phyloP scores from a whole-genome alignment of 1,284 basidiomycete genomes.

The Ustilago tritici region DNA sequence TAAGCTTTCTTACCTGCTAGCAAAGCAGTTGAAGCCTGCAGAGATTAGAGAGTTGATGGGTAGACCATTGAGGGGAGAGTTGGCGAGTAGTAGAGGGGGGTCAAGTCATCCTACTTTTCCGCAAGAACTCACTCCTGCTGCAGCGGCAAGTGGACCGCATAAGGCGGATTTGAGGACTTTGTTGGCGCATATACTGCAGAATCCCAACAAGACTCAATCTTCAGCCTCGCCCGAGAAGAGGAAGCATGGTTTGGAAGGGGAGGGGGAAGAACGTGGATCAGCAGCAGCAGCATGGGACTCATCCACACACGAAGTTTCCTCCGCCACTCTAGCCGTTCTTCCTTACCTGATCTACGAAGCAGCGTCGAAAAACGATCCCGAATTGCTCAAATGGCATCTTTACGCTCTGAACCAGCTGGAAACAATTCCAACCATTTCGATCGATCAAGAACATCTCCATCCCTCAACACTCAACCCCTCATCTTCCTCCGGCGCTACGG shows the following conservation, averaged over 20 bases:
- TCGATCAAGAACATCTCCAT: conserved; percentile 41
- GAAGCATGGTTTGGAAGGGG: not conserved
- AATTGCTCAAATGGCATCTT: conserved; percentile 51
- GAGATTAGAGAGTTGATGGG: conserved; percentile 83
- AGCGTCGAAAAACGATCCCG: conserved; percentile 32
- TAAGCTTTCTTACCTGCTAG: conserved; percentile 88
- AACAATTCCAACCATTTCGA: conserved; percentile 32
- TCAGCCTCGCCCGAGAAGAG: not conserved
- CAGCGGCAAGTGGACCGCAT: conserved; percentile 13
- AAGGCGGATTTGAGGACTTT: conserved; percentile 45
- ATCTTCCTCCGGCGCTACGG: conserved; percentile 6
- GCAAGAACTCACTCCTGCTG: conserved; percentile 39
- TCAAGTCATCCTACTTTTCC: conserved; percentile 7
- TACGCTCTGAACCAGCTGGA: conserved; percentile 39
- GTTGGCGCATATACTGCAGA: conserved; percentile 47
- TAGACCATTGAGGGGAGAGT: conserved; percentile 85
- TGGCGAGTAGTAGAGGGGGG: conserved; percentile 72
- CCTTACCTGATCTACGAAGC: conserved; percentile 56
- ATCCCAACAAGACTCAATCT: conserved; percentile 31
- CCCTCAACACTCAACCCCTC: conserved; percentile 34
- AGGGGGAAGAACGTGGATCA: not conserved
- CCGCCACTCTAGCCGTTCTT: conserved; percentile 30
- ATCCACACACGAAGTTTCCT: conserved; percentile 32
- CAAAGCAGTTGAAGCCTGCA: conserved; percentile 79
- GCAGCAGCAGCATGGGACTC: conserved; percentile 35